Evolutionary conservation across 2,329 filamentous ascomycete species (phyloP).

Genomic region (Cladorrhinum sp.): DNA sequence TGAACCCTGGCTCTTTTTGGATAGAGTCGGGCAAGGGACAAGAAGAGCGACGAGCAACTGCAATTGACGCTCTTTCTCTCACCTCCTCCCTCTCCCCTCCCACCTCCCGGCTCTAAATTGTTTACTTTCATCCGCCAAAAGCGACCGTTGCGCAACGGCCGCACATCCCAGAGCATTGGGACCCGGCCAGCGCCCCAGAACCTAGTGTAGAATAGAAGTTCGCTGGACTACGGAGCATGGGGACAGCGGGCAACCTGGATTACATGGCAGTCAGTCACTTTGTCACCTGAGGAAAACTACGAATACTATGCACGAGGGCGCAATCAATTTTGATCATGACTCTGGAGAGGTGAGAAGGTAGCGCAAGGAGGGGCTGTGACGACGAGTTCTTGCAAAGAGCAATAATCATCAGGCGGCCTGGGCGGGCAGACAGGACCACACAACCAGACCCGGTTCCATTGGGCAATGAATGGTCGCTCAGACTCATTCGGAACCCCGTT

Average conservation of each 20-base stretch:
- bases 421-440: background rate
- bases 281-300: no score
- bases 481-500: background rate
- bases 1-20: background rate
- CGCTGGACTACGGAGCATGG: no score
- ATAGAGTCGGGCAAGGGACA: background rate
- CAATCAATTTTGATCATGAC: background rate
- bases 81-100: background rate
- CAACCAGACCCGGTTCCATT: background rate
- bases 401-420: background rate
- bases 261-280: background rate
- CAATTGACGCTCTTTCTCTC: background rate
- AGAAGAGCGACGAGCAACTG: background rate
- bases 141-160: background rate
- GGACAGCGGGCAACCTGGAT: no score
- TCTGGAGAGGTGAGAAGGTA: background rate
- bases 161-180: background rate
- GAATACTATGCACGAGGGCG: background rate
- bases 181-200: background rate
- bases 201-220: background rate
- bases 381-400: background rate
- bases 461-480: background rate
- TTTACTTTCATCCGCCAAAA: background rate
- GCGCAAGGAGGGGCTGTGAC: background rate
- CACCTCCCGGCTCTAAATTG: background rate